Evolutionary conservation across 257 asterid species (phyloP).

Genomic region (Hygrophila difformis): DNA sequence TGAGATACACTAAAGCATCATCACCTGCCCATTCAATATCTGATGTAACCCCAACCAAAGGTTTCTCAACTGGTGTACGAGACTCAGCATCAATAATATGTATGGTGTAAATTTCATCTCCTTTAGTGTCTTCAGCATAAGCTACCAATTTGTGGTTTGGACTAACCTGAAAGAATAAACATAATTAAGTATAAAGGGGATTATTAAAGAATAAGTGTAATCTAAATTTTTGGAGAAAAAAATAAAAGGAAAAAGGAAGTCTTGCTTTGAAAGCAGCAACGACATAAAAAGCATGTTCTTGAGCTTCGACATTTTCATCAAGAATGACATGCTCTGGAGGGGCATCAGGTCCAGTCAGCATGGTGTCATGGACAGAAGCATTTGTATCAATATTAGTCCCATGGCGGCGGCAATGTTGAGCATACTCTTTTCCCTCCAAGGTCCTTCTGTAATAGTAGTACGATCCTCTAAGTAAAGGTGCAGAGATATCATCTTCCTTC

Average conservation of each 20-base stretch:
- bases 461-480: slow-evolving; percentile 59
- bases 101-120: slow-evolving; percentile 81
- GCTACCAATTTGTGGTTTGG: slow-evolving; percentile 76
- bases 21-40: slow-evolving; percentile 84
- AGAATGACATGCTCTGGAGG: slow-evolving; percentile 77
- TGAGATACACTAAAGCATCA: slow-evolving; percentile 66
- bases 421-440: slow-evolving; percentile 85
- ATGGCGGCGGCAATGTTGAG: slow-evolving; percentile 64
- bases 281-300: slow-evolving; percentile 47
- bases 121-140: slow-evolving; percentile 88
- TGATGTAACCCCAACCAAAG: slow-evolving; percentile 61
- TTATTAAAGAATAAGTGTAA: not conserved
- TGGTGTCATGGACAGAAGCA: slow-evolving; percentile 64
- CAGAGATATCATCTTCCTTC: slow-evolving; percentile 86
- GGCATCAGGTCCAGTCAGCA: slow-evolving; percentile 80
- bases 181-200: not conserved
- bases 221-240: not conserved
- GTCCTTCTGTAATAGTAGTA: slow-evolving; percentile 80
- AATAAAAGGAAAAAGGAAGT: slow-evolving; percentile 14
- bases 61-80: slow-evolving; percentile 52
- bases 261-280: slow-evolving; percentile 73
- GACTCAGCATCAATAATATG: slow-evolving; percentile 79
- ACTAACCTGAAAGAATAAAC: slow-evolving; percentile 49
- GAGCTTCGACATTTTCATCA: slow-evolving; percentile 84
- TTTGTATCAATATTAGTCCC: slow-evolving; percentile 35